phyloP scores from a whole-genome alignment of 2,329 filamentous ascomycete genomes.

The Chaetomium globosum region DNA sequence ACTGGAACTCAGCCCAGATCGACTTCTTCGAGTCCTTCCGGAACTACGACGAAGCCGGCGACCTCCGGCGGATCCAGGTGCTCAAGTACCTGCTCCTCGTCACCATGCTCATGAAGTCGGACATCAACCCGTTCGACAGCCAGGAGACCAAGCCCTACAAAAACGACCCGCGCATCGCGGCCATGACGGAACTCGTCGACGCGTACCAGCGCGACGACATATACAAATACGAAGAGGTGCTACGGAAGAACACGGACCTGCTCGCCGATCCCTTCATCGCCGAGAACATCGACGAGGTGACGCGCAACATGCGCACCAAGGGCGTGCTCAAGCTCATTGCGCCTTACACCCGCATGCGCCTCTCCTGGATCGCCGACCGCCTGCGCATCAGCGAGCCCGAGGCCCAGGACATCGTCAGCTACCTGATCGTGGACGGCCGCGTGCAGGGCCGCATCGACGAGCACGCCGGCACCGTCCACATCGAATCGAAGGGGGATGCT shows the following conservation, averaged over 20 bases:
- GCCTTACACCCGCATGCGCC: constrained; percentile 89
- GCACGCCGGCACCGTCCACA: constrained; percentile 78
- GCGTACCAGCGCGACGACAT: constrained; percentile 96
- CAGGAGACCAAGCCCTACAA: constrained; percentile 99
- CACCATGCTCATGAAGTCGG: constrained; percentile 97
- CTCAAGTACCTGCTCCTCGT: constrained; percentile 95
- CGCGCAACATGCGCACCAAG: constrained; percentile 96
- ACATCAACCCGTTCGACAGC: constrained; percentile 98
- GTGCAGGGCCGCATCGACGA: constrained; percentile 89
- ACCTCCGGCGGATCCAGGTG: constrained; percentile 92
- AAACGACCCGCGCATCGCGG: constrained; percentile 89
- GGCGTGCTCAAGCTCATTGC: constrained; percentile 90
- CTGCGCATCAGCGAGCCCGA: constrained; percentile 83
- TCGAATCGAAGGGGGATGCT: constrained; percentile 72
- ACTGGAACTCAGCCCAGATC: constrained; percentile 95
- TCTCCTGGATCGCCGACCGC: constrained; percentile 83
- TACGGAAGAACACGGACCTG: constrained; percentile 85
- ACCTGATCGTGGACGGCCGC: constrained; percentile 87
- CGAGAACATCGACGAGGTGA: constrained; percentile 98
- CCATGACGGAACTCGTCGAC: constrained; percentile 96
- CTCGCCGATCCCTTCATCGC: constrained; percentile 93
- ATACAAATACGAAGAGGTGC: constrained; percentile 82
- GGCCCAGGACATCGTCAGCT: constrained; percentile 93
- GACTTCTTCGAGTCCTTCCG: constrained; percentile 99
- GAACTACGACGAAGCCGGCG: constrained; percentile 98